These are phyloP conservation scores for Nyssa sinensis DNA, from an alignment of 148 eudicot genomes.

Conservation along the genomic window DNA sequence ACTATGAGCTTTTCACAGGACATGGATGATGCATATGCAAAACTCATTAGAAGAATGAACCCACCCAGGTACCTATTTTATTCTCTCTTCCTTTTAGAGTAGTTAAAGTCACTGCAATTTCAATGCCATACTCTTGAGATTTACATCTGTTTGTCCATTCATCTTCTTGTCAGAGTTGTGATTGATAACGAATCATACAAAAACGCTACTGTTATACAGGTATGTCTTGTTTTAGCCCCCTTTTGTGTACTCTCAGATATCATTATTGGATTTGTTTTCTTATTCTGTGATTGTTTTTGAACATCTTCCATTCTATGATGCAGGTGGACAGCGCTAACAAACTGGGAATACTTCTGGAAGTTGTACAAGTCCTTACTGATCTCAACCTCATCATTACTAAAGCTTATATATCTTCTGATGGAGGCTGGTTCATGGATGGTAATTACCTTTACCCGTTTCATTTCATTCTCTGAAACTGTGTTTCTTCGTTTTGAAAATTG, in stretches of 20 bases:
- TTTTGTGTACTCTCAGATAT: neutral
- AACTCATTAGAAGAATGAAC: constrained; percentile 86
- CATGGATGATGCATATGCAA: constrained; percentile 87
- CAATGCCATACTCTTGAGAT: neutral
- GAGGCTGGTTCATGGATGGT: constrained; percentile 98
- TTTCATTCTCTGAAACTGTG: neutral
- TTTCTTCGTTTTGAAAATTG: neutral
- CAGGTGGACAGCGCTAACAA: constrained; percentile 93
- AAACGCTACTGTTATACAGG: constrained; percentile 88
- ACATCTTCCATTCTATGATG: constrained; percentile 21
- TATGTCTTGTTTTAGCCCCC: constrained; percentile 15
- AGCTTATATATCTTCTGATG: constrained; percentile 98
- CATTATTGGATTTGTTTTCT: constrained; percentile 3
- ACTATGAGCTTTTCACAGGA: constrained; percentile 61
- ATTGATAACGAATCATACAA: constrained; percentile 85
- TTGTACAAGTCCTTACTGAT: constrained; percentile 94
- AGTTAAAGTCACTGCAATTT: neutral
- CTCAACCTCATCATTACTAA: constrained; percentile 70
- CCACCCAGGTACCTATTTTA: constrained; percentile 61
- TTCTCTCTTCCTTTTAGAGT: constrained; percentile 1
- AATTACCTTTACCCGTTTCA: constrained; percentile 6
- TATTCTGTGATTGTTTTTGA: neutral
- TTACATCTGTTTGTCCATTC: constrained; percentile 18
- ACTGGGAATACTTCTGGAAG: constrained; percentile 85
- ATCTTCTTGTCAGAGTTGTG: constrained; percentile 62